phyloP scores from a whole-genome alignment of 257 asterid species.

The Primulina eburnea region DNA sequence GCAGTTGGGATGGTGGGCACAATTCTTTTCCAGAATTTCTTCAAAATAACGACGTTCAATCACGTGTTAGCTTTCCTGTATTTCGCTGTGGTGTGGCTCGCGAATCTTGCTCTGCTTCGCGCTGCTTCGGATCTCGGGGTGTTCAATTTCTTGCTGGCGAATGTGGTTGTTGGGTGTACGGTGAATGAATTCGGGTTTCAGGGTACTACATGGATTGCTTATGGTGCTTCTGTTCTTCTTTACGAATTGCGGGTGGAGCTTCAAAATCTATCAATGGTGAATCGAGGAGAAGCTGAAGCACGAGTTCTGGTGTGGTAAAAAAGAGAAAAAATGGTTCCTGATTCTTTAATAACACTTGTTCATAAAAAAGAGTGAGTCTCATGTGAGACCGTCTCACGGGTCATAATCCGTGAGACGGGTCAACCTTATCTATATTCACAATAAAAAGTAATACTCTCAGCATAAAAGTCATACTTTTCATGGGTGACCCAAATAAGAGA shows the following conservation, averaged over 20 bases:
- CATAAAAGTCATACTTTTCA: too few relatives aligned
- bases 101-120: conserved; percentile 25
- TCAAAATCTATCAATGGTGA: background rate
- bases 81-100: conserved; percentile 20
- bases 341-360: too few relatives aligned
- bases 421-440: too few relatives aligned
- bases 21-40: conserved; percentile 16
- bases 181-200: conserved; percentile 22
- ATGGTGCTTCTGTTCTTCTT: conserved; percentile 15
- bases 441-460: too few relatives aligned
- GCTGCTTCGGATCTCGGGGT: conserved; percentile 26
- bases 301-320: background rate
- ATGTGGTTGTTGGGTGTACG: conserved; percentile 23
- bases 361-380: too few relatives aligned
- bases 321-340: too few relatives aligned
- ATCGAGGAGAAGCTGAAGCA: background rate
- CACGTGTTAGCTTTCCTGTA: conserved; percentile 16
- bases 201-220: conserved; percentile 18
- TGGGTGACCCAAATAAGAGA: too few relatives aligned
- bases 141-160: conserved; percentile 22
- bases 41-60: background rate
- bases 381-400: too few relatives aligned
- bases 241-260: conserved; percentile 4
- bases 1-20: conserved; percentile 11
- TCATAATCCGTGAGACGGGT: too few relatives aligned